Evolutionary conservation across 2,329 filamentous ascomycete species (phyloP), one percentile per base, ranked within the genome.

Genomic region (Aspergillus luchuensis): DNA sequence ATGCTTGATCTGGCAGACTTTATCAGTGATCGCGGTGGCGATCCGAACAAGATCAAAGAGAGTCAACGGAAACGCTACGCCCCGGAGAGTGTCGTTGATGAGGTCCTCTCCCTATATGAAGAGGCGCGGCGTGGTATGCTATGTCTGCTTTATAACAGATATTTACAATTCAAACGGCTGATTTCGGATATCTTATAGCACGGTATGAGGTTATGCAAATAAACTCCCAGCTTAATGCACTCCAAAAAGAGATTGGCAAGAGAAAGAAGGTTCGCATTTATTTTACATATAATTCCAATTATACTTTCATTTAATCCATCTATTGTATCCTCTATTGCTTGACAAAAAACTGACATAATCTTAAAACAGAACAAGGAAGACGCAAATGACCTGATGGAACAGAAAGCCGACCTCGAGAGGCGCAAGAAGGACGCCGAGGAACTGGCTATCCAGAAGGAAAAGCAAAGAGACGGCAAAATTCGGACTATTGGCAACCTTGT

Each of bases 401-500:
- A 94, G 75, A 97, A 97, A 79, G 82, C 83, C 54, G 86, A 88
- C 4, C 80, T 97, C 52, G 89, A 93, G 72, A 89, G 91, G 78
- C 84, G 92, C 78, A 94, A 96, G 83, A 93, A 93, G 79, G 84
- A 84, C 48, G 83, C 92, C 61, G 87, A 92, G 68, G 89, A 92
- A 36, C 80, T 85, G 59, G 92, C 92, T 2, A 81, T 83, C 15
- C 85, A 90, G 75, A 97, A 96, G 79, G 89, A 95, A 63, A 80
- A 82, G 54, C 80, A 85, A 47, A 83, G 97, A 63, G 88, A 90
- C 73, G 84, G 83, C 70, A 96, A 96, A 81, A 86, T 92, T 70
- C 91, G 89, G 77, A 89, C 86, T 1, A 90, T 99, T 68, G 95
- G 92, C 66, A 96, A 96, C 79, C 87, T 93, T 76, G 95, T 99